Base-by-base conservation (phyloP, 306 rosid species). In the Crotalaria pallida region DNA sequence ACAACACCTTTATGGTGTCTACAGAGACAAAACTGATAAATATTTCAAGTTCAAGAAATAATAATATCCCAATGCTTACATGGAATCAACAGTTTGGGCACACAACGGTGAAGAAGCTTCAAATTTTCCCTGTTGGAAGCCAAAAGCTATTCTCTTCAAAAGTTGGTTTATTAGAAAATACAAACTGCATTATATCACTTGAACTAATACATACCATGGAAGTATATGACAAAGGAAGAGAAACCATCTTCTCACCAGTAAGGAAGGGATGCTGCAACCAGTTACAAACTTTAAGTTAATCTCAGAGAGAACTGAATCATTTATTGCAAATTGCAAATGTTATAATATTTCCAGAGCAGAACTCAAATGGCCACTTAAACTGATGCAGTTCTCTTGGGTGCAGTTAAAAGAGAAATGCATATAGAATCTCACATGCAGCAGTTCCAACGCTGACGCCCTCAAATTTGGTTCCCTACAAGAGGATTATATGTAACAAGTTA, bases 261-360 rank as follows among this genome's bases (percentile, higher is more conserved):
- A 91, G 92, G 89, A 91, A 95, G 75, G 90, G 91, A 82, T 91
- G 97, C 99, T 95, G 89, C 88, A 83, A 18, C 53, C 59, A 63
- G 45, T 82, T 38, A 59, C 43, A 84, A 70, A 84, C 40, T 31
- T 21, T 26, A 48, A 48, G 61, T 82, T 74, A 79, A 38, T 67
- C 70, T 72, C 41, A 27, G 53, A 21, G 59, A 22, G 64, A 67
- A 47, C 68, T n/a, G 69, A 55, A 74, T 63, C 47, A 53, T 63
- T 17, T 6, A 69, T 65, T 48, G 77, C 72, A 73, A 53, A 56
- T 41, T 74, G 67, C 69, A 52, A 61, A 59, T 67, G 23, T 17
- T 58, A 41, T 41, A 65, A 3, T 10, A 52, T 31, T 15, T 72
- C 29, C 38, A 69, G 43, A 45, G 22, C 74, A 56, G 65, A 52